A percentile compares a stretch with the other conserved stretches of the same genome.
phyloP scores from a whole-genome alignment of 805 yeast species.

The Candida mattraensis region DNA sequence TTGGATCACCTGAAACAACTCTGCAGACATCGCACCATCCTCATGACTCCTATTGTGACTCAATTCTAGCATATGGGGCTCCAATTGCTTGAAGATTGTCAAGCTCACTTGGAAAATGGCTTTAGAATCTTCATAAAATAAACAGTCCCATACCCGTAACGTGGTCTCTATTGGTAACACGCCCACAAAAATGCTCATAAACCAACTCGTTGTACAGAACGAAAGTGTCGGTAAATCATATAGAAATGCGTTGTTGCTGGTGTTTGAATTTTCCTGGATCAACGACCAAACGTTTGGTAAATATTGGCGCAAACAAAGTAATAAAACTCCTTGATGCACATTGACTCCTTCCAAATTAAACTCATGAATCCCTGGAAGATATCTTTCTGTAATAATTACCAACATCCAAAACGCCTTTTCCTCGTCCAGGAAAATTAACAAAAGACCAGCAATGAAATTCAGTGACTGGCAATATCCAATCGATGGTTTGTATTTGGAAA shows the following conservation, averaged over 20 bases:
- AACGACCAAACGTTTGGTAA: conserved; percentile 77
- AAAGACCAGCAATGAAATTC: conserved; percentile 86
- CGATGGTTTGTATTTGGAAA: conserved; percentile 80
- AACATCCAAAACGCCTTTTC: conserved; percentile 95
- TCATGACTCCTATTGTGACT: conserved; percentile 22
- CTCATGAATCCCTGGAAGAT: conserved; percentile 89
- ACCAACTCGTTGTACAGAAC: conserved; percentile 95
- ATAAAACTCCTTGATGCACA: conserved; percentile 89
- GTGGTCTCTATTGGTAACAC: conserved; percentile 86
- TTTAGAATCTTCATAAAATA: conserved; percentile 90
- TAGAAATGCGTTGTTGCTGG: conserved; percentile 47
- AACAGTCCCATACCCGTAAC: conserved; percentile 89
- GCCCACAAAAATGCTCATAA: conserved; percentile 95
- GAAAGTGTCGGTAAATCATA: conserved; percentile 86
- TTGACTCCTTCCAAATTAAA: conserved; percentile 90
- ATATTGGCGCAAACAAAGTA: conserved; percentile 82
- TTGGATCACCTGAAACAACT: conserved; percentile 79
- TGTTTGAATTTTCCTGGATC: conserved; percentile 33
- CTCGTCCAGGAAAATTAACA: conserved; percentile 83
- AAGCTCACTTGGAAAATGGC: conserved; percentile 80
- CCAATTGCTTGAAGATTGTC: conserved; percentile 74
- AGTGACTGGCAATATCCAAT: conserved; percentile 96
- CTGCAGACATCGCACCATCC: conserved; percentile 31
- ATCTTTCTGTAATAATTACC: conserved; percentile 81
- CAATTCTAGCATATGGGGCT: conserved; percentile 51